phyloP scores from a whole-genome alignment of 2,329 filamentous ascomycete species.

The Paraphoma chrysanthemicola region DNA sequence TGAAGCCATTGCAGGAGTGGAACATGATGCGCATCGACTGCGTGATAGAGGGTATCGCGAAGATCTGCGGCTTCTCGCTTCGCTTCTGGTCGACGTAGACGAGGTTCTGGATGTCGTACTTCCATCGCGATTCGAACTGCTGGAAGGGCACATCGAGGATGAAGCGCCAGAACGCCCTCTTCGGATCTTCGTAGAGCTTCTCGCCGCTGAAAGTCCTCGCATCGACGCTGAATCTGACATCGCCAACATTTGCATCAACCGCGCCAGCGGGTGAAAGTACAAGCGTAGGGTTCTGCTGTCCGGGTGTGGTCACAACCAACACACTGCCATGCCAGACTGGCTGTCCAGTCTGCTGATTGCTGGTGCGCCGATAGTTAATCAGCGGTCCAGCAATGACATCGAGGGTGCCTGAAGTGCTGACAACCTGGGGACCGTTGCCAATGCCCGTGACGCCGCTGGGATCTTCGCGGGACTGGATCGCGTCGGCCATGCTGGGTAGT shows the following conservation, averaged over 20 bases:
- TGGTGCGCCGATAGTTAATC: conserved; percentile 79
- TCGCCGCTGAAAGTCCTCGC: conserved; percentile 53
- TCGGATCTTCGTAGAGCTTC: conserved; percentile 66
- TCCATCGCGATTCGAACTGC: conserved; percentile 77
- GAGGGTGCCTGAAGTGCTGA: conserved; percentile 49
- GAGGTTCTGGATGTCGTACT: conserved; percentile 75
- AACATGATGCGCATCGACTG: conserved; percentile 75
- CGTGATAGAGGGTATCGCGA: conserved; percentile 64
- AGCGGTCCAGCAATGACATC: conserved; percentile 76
- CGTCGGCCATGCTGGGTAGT: conserved; percentile 8
- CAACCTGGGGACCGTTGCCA: conserved; percentile 52
- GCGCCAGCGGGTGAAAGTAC: conserved; percentile 61
- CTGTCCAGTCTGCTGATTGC: conserved; percentile 55
- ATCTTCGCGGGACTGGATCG: conserved; percentile 22
- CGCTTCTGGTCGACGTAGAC: conserved; percentile 62
- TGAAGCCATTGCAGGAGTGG: conserved; percentile 74
- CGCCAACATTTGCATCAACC: conserved; percentile 29
- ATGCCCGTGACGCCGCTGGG: conserved; percentile 44
- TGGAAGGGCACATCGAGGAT: conserved; percentile 68
- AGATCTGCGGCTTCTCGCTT: conserved; percentile 47
- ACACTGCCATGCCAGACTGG: conserved; percentile 83
- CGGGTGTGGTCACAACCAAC: conserved; percentile 79
- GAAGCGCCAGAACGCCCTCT: conserved; percentile 67
- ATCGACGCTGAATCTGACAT: conserved; percentile 31
- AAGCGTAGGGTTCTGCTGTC: conserved; percentile 68